phyloP scores from a whole-genome alignment of 305 asterid species.

The Fraxinus greggii region DNA sequence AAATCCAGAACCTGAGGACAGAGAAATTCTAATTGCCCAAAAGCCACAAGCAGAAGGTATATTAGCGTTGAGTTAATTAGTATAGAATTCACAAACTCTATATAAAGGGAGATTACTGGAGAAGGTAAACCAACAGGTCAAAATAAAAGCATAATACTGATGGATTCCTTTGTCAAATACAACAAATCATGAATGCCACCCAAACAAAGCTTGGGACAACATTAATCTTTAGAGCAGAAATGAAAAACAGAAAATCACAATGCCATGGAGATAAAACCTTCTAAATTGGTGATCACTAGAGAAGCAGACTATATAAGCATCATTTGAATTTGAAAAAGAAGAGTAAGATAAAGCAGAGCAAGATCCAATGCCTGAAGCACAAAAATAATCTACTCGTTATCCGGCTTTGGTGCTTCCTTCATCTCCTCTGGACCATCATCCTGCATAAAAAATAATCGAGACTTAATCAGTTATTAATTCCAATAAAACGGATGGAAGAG shows the following conservation, averaged over 20 bases:
- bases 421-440: constrained; percentile 56
- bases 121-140: background rate
- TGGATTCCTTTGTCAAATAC: background rate
- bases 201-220: background rate
- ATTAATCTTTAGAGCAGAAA: background rate
- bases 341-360: constrained; percentile 30
- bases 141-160: background rate
- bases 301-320: constrained; percentile 24
- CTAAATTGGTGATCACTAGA: constrained; percentile 14
- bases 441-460: constrained; percentile 26
- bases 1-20: background rate
- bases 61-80: background rate
- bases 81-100: background rate
- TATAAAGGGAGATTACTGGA: background rate
- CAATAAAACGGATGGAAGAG: background rate
- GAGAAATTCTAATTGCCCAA: background rate
- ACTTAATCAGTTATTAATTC: background rate
- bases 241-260: background rate
- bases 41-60: background rate
- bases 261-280: background rate
- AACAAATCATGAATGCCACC: background rate
- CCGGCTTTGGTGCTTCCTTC: constrained; percentile 65
- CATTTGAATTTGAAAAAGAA: background rate
- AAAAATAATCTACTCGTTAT: constrained; percentile 39
- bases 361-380: constrained; percentile 25